Base-by-base conservation (phyloP, 2,329 filamentous ascomycete species). In the Hirsutella thompsonii region DNA sequence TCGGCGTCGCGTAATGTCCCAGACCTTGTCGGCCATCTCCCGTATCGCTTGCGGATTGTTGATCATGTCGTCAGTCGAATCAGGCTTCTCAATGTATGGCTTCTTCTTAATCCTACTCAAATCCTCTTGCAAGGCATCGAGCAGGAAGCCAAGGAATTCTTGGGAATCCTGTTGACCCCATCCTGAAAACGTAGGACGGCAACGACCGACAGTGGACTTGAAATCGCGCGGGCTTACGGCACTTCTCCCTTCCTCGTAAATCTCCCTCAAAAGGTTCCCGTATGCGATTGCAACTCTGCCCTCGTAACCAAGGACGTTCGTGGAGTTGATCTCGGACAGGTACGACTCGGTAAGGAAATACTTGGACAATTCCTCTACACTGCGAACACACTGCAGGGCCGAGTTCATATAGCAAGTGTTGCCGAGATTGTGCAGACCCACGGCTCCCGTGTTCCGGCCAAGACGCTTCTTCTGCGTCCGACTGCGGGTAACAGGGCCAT, bases 401-500 rank as follows among this genome's bases (percentile, higher is more conserved):
- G 90, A 94, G 61, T 96, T 96, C 89, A 96, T 95, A 64, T 98
- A 98, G 63, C 92, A 98, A 0, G 92, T 96, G 55, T 98, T 98
- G 38, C 92, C 92, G 13, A 98, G 67, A 55, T 98, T 98, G 47
- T 76, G 79, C 40, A 98, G 67, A 28, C 92, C 92, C 34, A 89
- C 83, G 33, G 81, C 82, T 26, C 92, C 92, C 28, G 79, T 62
- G 11, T 77, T 76, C 46, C 79, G 78, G 9, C 83, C 83, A 32
- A 79, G 75, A 49, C 77, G 79, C 49, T 79, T 82, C 47, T 78
- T 79, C 45, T 81, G 76, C 8, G 74, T 65, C 42, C 85, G 75
- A 34, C 86, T 86, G 49, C 88, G 74, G 0, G 85, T 89, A 46
- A 83, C 66, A 8, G 70, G 63, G 2, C 71, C 72, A 4, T 70